A percentile compares a stretch with the other conserved stretches of the same genome.
Evolutionary conservation across 1,284 basidiomycete genomes (phyloP).

Genomic region (Irpex lacteus): DNA sequence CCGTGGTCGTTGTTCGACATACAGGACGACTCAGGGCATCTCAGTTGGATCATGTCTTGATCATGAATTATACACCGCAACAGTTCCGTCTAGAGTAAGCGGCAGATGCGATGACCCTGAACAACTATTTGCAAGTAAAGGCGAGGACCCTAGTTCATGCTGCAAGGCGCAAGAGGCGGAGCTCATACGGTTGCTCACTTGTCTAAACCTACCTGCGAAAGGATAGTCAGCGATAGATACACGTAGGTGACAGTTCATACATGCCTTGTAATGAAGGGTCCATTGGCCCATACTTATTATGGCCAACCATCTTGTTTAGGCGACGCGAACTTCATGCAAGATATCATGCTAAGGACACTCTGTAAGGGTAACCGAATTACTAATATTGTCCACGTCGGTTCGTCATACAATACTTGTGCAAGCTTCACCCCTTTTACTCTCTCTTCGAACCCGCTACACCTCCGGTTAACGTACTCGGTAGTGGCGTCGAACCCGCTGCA

Average conservation of each 20-base stretch:
- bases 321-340: too few relatives aligned
- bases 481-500: slow-evolving; percentile 52
- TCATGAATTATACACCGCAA: not conserved
- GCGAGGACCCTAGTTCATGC: too few relatives aligned
- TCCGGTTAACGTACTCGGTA: slow-evolving; percentile 71
- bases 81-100: not conserved
- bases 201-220: too few relatives aligned
- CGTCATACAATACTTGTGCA: not conserved
- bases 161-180: too few relatives aligned
- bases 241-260: too few relatives aligned
- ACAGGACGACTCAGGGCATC: not conserved
- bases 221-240: too few relatives aligned
- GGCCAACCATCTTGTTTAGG: too few relatives aligned
- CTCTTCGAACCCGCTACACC: slow-evolving; percentile 50
- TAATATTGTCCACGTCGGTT: not conserved
- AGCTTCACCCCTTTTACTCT: slow-evolving; percentile 30
- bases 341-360: not conserved
- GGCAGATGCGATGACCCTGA: too few relatives aligned
- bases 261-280: too few relatives aligned
- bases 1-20: not conserved
- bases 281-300: too few relatives aligned
- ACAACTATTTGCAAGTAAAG: too few relatives aligned
- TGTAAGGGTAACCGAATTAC: not conserved
- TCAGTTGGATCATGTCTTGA: not conserved
- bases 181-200: too few relatives aligned